These are phyloP conservation scores for Epichloe bromicola DNA, from an alignment of 2,329 filamentous ascomycete species.

Conservation along the genomic window DNA sequence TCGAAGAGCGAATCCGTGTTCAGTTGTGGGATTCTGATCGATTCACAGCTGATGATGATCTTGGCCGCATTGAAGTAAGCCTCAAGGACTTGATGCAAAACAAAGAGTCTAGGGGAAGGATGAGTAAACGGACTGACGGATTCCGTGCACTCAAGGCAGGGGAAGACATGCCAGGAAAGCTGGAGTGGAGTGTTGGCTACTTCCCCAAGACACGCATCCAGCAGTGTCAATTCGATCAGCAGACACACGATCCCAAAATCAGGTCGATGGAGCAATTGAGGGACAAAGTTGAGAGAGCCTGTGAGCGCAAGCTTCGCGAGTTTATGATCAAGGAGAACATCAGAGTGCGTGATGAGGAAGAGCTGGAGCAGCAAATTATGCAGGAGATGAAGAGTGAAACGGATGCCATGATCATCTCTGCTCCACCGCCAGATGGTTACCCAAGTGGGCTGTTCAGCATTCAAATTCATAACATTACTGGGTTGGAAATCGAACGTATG, in stretches of 20 bases:
- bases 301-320: conserved; percentile 53
- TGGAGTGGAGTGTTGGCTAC: conserved; percentile 60
- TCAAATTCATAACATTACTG: conserved; percentile 61
- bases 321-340: conserved; percentile 33
- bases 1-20: conserved; percentile 53
- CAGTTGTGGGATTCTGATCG: conserved; percentile 69
- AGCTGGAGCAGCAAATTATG: conserved; percentile 53
- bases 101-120: conserved; percentile 44
- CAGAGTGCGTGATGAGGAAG: conserved; percentile 39
- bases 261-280: conserved; percentile 45
- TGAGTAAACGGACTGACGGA: conserved; percentile 50
- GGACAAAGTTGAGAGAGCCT: conserved; percentile 38
- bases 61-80: conserved; percentile 58
- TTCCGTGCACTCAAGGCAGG: conserved; percentile 52
- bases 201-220: conserved; percentile 55
- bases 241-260: conserved; percentile 46
- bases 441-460: conserved; percentile 56
- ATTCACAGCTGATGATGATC: conserved; percentile 58
- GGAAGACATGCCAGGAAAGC: conserved; percentile 54
- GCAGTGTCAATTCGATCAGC: conserved; percentile 44
- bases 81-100: conserved; percentile 51
- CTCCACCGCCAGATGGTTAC: conserved; percentile 48
- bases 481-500: conserved; percentile 46
- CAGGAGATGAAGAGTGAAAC: conserved; percentile 50
- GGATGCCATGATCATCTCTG: conserved; percentile 54